Evolutionary conservation across 75 land plant species (phyloP), one percentile per base, ranked within the genome.

Genomic region (Larix kaempferi): DNA sequence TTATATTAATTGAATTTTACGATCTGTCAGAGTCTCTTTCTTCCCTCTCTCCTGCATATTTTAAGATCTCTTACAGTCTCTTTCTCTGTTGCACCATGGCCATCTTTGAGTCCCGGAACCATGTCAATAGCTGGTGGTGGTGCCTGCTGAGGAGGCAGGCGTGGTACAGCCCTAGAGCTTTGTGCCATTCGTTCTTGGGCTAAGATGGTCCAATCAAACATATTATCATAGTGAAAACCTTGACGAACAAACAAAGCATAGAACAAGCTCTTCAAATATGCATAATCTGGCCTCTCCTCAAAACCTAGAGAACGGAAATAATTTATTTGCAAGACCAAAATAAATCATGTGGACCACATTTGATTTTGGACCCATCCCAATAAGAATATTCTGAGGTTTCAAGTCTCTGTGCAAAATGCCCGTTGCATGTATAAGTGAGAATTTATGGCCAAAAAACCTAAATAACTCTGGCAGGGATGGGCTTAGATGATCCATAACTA

Each of bases 381-480:
- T 88, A 17, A 88, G 77, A 73, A 88, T 84, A 44, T 84, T 82
- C 65, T 84, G 82, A 52, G 89, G 87, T 69, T 88, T 88, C 10
- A 88, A 82, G 76, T 88, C 89, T 74, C 89, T 59, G 62, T 88
- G 87, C 74, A 88, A 77, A 71, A 84, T 84, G 56, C 81, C 76
- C 79, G 80, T 88, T 52, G 87, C 29, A 57, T 84, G 89, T 27
- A 88, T 82, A 80, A 76, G 83, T 41, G 92, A 90, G 59, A 90
- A 78, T 49, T 86, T 90, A 62, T 88, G 77, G 74, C 33, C 33
- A 29, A 0, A 29, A 29, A 29, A 90, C 80, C 86, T 90, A 75
- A 90, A 90, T 8, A 90, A 77, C 74, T 90, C 90, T 79, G 86
- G 89, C 57, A 90, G 88, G 74, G 90, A 88, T 41, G 93, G 93